Conservation (phyloP, 208 protist species). For the Leishmania gerbilli region DNA sequence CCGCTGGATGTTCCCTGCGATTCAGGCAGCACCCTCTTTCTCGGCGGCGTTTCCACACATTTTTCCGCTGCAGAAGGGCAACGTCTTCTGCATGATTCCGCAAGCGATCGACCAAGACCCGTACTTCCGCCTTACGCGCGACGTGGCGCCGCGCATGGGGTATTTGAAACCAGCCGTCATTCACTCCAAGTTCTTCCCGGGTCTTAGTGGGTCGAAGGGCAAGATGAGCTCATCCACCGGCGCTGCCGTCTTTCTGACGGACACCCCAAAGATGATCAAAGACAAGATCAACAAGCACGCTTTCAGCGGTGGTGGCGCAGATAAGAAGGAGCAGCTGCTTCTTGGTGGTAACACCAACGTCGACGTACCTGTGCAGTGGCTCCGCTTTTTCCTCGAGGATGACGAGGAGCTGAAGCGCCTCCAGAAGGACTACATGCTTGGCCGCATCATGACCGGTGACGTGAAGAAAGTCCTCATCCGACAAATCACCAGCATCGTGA, state of each 20-base stretch:
- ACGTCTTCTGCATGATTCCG: slow-evolving; percentile 98
- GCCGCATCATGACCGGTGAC: slow-evolving; percentile 96
- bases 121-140: slow-evolving; percentile 99
- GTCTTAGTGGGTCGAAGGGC: slow-evolving; percentile 95
- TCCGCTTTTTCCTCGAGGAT: slow-evolving; percentile 98
- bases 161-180: slow-evolving; percentile 97
- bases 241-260: slow-evolving; percentile 96
- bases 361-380: slow-evolving; percentile 97
- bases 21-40: slow-evolving; percentile 98
- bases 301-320: slow-evolving; percentile 98
- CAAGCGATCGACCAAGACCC: slow-evolving; percentile 98
- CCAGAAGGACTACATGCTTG: slow-evolving; percentile 93
- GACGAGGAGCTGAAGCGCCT: slow-evolving; percentile 91
- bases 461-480: slow-evolving; percentile 97
- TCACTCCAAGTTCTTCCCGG: slow-evolving; percentile 99
- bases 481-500: slow-evolving; percentile 87
- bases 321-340: slow-evolving; percentile 96
- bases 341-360: slow-evolving; percentile 94
- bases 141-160: slow-evolving; percentile 96
- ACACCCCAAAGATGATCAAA: slow-evolving; percentile 95
- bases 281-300: slow-evolving; percentile 97
- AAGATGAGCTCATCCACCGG: slow-evolving; percentile 98
- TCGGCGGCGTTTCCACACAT: slow-evolving; percentile 97
- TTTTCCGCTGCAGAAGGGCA: slow-evolving; percentile 87
- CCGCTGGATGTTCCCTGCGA: slow-evolving; percentile 97